Percentiles rank a stretch among this genome's conserved stretches.
Evolutionary conservation across 257 asterid genomes (phyloP).

Genomic region (Fraxinus pennsylvanica): DNA sequence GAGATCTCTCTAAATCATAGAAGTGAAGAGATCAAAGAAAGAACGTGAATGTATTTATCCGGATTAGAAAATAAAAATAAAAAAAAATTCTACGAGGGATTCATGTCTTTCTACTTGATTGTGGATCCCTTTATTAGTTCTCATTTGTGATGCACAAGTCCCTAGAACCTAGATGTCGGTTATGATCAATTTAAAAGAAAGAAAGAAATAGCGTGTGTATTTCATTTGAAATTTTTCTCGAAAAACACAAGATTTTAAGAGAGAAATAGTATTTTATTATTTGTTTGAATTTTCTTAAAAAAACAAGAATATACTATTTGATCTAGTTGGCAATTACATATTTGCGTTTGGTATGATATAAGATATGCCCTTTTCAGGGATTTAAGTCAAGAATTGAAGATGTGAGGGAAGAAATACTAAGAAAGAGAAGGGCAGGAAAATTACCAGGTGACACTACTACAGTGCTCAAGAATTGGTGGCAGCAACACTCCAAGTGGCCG

Average conservation of each 20-base stretch:
- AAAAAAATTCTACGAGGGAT: too few relatives aligned
- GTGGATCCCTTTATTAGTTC: not conserved
- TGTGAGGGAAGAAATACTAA: slow-evolving; percentile 87
- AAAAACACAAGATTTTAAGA: not conserved
- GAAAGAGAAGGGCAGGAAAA: slow-evolving; percentile 95
- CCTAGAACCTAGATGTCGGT: not conserved
- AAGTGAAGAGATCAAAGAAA: not conserved
- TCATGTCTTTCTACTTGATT: too few relatives aligned
- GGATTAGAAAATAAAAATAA: too few relatives aligned
- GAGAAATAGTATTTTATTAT: not conserved
- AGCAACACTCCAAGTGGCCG: slow-evolving; percentile 97
- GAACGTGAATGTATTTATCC: too few relatives aligned
- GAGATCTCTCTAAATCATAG: not conserved
- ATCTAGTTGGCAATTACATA: too few relatives aligned
- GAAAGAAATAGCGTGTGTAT: not conserved
- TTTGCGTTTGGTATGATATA: too few relatives aligned
- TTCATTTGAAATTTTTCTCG: not conserved
- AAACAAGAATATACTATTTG: not conserved
- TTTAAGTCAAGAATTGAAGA: slow-evolving; percentile 91
- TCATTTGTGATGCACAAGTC: not conserved
- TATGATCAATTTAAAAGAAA: not conserved
- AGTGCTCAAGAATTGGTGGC: slow-evolving; percentile 94
- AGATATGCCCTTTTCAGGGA: slow-evolving; percentile 52
- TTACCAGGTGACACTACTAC: slow-evolving; percentile 92
- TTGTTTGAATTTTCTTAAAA: not conserved